phyloP scores from a whole-genome alignment of 2,329 filamentous ascomycete species.

The Clarireedia sp. region DNA sequence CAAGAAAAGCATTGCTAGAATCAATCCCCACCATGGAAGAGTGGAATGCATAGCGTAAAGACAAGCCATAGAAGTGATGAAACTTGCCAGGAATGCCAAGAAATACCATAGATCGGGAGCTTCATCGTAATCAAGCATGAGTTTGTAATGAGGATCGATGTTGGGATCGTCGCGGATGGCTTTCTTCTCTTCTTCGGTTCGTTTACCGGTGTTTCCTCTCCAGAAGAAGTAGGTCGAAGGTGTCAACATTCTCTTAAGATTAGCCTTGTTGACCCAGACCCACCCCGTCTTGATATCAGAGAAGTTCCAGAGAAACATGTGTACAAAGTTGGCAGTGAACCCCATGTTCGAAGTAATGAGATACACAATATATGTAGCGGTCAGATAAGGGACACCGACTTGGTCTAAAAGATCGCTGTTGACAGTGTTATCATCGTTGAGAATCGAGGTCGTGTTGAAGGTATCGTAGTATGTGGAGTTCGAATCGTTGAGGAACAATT shows the following conservation, averaged over 20 bases:
- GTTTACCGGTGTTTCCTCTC: conserved; percentile 7
- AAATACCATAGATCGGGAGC: conserved; percentile 54
- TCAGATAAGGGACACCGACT: conserved; percentile 36
- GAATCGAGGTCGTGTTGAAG: conserved; percentile 38
- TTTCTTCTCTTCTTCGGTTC: conserved; percentile 13
- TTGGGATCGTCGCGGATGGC: conserved; percentile 12
- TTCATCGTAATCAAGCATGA: conserved; percentile 42
- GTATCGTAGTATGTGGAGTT: conserved; percentile 31
- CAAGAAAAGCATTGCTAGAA: conserved; percentile 24
- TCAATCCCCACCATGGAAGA: conserved; percentile 25
- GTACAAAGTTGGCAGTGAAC: conserved; percentile 38
- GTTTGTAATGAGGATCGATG: conserved; percentile 36
- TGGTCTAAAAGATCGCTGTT: conserved; percentile 29
- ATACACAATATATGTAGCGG: conserved; percentile 33
- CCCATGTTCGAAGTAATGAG: conserved; percentile 39
- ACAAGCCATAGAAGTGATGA: conserved; percentile 32
- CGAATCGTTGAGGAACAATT: conserved; percentile 33
- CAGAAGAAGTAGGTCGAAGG: conserved; percentile 24
- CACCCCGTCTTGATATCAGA: conserved; percentile 34
- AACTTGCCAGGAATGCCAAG: conserved; percentile 34
- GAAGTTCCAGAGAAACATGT: conserved; percentile 36
- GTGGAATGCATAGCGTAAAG: conserved; percentile 53
- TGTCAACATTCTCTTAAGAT: conserved; percentile 12
- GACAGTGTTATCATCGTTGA: conserved; percentile 34
- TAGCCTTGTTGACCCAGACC: conserved; percentile 17